Evolutionary conservation across 1,139 yeast genomes (phyloP), one percentile per base, ranked within the genome.

Genomic region (Ashbya aceris): DNA sequence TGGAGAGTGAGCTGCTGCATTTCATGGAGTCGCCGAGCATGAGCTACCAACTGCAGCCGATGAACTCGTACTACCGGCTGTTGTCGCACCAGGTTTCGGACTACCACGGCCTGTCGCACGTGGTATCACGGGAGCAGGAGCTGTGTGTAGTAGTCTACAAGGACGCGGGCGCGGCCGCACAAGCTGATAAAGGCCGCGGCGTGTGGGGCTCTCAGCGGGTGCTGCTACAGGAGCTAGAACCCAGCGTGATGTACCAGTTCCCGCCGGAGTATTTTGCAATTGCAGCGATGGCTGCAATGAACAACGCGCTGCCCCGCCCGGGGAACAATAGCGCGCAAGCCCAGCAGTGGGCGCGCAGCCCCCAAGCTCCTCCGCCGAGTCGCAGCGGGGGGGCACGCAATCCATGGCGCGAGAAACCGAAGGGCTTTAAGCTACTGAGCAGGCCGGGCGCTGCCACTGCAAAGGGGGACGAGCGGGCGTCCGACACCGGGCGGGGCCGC

Each of bases 71-170:
- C 57, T 79, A 76, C 51, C 63, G 89, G 49, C 62, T 82, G 32
- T 61, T 82, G 42, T 71, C 81, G 1, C 87, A 82, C 58, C 83
- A 81, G 48, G 62, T 80, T 28, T 83, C 87, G 11, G 82, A 78
- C 33, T 79, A 79, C 57, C 80, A 81, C 54, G 65, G 69, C 26
- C 59, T 82, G 43, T 76, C 74, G 12, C 83, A 77, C 50, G 67
- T 68, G 6, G 51, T 74, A 27, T 66, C 71, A 27, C 67, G 67
- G 41, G 43, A 48, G 36, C 75, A 69, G 45, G 76, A 75, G 7
- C 63, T 62, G 30, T 66, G 76, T 9, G 72, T 76, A 50, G 51
- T 65, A 3, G 60, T 65, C 7, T 64, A 53, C 50, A 66, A 65
- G 48, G 35, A 32, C 6, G 49, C 56, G 32, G 5, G 5, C 35